Evolutionary conservation across 257 asterid genomes (phyloP), one percentile per base, ranked within the genome.

Genomic region (Solanum pinnatisectum): DNA sequence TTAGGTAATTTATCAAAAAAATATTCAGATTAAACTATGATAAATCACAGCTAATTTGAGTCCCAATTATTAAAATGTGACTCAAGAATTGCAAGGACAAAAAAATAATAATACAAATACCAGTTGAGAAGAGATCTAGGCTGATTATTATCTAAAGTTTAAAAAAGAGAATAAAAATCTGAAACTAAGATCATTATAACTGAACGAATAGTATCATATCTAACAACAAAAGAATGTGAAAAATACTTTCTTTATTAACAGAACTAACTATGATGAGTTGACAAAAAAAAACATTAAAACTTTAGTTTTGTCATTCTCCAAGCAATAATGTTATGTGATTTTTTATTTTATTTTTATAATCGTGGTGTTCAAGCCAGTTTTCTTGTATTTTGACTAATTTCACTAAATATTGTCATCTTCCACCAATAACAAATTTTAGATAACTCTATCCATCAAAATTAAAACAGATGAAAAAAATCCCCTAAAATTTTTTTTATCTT

Each of bases 191-290:
- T 72, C n/a, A 71, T 59, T 85, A 83, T 88, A 88, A 85, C 90
- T 87, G 89, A 88, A 88, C 71, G 87, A 49, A 44, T 89, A 88
- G 87, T 49, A 90, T 89, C 92, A 84, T 90, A 89, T 90, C 91
- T 88, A 92, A 84, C 86, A 86, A 52, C 87, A 82, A 89, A 78
- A 84, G 86, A 63, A 87, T 60, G 84, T 36, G 84, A 81, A 40
- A 40, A 78, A 12, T 74, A 65, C 68, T 85, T 87, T 82, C 20
- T 89, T 82, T 82, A 82, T 30, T 82, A 82, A 88, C 89, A 88
- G 77, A 91, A 52, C 72, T 76, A 88, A 90, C 86, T 88, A 87
- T 74, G 52, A 74, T 79, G 84, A 87, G 86, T 88, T 78, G 88
- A 76, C 85, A 71, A 87, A 83, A 59, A 56, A 52, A 52, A 9